Conservation (phyloP, 1,284 basidiomycete genomes). For the Ceratorhiza oryzae-sativae region DNA sequence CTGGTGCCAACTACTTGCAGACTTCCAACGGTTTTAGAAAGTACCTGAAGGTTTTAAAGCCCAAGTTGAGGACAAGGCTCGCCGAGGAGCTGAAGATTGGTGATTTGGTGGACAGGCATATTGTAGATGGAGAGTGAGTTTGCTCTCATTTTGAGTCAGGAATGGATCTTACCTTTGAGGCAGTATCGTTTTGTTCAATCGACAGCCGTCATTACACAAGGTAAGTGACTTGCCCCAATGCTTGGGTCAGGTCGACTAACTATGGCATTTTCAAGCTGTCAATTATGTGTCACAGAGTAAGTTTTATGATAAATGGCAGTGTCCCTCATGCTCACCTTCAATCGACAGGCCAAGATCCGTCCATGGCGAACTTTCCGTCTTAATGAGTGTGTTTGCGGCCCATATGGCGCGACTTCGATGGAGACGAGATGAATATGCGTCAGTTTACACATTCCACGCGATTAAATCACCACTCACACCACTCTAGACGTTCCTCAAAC, state of each 20-base stretch:
- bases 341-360: slow-evolving; percentile 77
- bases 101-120: slow-evolving; percentile 92
- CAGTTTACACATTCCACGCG: slow-evolving; percentile 49
- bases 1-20: slow-evolving; percentile 90
- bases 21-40: slow-evolving; percentile 84
- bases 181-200: slow-evolving; percentile 94
- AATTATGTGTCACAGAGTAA: slow-evolving; percentile 97
- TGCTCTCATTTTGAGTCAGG: background rate
- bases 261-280: slow-evolving; percentile 75
- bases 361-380: slow-evolving; percentile 98
- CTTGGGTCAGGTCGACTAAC: slow-evolving; percentile 65
- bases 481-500: slow-evolving; percentile 93
- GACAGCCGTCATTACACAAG: slow-evolving; percentile 97
- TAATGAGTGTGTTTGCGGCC: slow-evolving; percentile 99
- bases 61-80: slow-evolving; percentile 66
- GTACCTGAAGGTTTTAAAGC: slow-evolving; percentile 75
- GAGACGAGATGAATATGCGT: slow-evolving; percentile 99
- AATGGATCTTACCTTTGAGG: background rate
- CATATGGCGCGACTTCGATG: slow-evolving; percentile 99
- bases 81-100: slow-evolving; percentile 83
- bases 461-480: background rate
- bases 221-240: slow-evolving; percentile 54
- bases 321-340: background rate
- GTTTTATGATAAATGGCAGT: slow-evolving; percentile 45
- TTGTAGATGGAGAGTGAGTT: slow-evolving; percentile 87